These are phyloP conservation scores for Comarum palustre DNA, from an alignment of 306 rosid genomes.

Conservation along the genomic window DNA sequence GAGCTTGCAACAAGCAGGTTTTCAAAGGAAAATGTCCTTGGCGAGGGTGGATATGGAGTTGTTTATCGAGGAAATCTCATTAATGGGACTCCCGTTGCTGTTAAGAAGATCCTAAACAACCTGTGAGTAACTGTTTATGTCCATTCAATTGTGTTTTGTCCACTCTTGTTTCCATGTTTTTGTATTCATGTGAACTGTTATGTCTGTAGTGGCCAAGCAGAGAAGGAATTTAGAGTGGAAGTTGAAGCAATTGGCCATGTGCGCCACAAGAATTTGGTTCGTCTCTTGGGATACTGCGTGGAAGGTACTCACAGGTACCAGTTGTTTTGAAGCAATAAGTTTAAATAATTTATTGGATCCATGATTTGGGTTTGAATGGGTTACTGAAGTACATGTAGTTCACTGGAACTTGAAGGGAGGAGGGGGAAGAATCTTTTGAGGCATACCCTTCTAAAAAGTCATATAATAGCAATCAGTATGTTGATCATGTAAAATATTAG, in stretches of 20 bases:
- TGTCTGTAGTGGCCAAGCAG: slow-evolving; percentile 80
- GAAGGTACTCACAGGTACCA: slow-evolving; percentile 87
- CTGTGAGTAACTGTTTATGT: slow-evolving; percentile 49
- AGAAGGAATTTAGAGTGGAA: slow-evolving; percentile 88
- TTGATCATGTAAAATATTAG: background rate
- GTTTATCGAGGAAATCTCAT: slow-evolving; percentile 74
- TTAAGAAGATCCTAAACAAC: slow-evolving; percentile 90
- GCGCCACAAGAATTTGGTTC: slow-evolving; percentile 91
- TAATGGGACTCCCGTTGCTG: slow-evolving; percentile 88
- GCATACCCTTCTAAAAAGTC: background rate
- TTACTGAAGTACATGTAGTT: background rate
- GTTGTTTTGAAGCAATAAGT: slow-evolving; percentile 15
- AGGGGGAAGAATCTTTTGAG: background rate
- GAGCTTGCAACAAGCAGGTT: slow-evolving; percentile 79
- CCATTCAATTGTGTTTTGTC: slow-evolving; percentile 15
- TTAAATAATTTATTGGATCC: slow-evolving; percentile 10
- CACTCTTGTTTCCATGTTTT: slow-evolving; percentile 22
- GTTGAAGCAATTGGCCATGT: slow-evolving; percentile 98
- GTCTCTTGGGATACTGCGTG: slow-evolving; percentile 83
- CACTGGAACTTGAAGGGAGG: background rate
- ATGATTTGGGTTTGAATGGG: background rate
- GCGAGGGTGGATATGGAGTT: slow-evolving; percentile 98
- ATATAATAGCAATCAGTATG: background rate
- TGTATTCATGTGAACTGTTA: slow-evolving; percentile 23
- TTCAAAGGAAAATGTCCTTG: slow-evolving; percentile 69